Evolutionary conservation across 176 grass and related monocot genomes (phyloP).

Genomic region (Rhynchospora pubera): DNA sequence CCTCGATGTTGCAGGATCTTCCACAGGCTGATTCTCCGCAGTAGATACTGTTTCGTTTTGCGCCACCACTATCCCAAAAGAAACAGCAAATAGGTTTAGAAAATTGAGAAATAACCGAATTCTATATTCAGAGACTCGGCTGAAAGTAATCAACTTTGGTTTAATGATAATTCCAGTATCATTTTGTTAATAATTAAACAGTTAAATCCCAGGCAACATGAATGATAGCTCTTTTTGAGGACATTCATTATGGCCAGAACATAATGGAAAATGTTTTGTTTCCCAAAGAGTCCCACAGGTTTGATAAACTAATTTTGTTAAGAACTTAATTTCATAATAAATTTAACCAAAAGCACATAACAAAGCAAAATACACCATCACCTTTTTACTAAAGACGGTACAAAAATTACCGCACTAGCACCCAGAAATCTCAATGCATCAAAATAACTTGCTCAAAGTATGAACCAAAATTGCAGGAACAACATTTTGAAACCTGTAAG

Average conservation of each 20-base stretch:
- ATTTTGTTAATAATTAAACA: neutral
- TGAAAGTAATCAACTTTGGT: neutral
- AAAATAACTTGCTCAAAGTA: too few species aligned
- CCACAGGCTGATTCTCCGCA: conserved; percentile 59
- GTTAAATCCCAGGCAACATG: neutral
- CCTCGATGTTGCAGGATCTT: conserved; percentile 54
- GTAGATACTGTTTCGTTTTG: conserved; percentile 59
- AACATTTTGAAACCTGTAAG: neutral
- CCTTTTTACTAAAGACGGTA: neutral
- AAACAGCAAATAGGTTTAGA: conserved; percentile 7
- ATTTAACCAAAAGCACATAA: neutral
- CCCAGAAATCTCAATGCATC: neutral
- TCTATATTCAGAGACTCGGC: neutral
- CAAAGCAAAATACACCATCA: neutral
- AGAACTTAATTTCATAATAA: neutral
- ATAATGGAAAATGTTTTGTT: neutral
- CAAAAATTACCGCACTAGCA: neutral
- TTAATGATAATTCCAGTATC: neutral
- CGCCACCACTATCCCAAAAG: conserved; percentile 36
- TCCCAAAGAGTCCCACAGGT: neutral
- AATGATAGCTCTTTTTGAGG: neutral
- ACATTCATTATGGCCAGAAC: neutral
- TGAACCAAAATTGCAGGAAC: neutral
- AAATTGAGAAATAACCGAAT: neutral
- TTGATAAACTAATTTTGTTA: neutral